phyloP scores from a whole-genome alignment of 2,329 filamentous ascomycete species.

The Cercospora sesami region DNA sequence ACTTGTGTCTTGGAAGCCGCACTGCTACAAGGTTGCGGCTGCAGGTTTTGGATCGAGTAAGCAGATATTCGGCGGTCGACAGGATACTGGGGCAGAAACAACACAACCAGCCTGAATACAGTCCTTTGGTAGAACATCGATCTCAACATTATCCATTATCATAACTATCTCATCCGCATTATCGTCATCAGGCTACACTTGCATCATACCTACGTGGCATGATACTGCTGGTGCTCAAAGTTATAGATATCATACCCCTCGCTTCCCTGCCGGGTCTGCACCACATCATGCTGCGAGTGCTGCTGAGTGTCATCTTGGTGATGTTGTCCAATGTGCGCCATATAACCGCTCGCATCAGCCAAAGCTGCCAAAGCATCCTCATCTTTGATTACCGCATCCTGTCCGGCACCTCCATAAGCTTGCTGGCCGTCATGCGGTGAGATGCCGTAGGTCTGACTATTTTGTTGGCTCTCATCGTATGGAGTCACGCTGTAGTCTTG shows the following conservation, averaged over 20 bases:
- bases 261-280: background rate
- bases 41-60: too few relatives aligned
- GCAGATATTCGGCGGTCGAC: too few relatives aligned
- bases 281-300: background rate
- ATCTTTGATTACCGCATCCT: slow-evolving; percentile 13
- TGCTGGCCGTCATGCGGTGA: background rate
- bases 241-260: background rate
- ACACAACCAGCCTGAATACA: too few relatives aligned
- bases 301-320: background rate
- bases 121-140: background rate
- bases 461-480: background rate
- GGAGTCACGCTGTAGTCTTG: slow-evolving; percentile 1
- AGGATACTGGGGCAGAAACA: too few relatives aligned
- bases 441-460: background rate
- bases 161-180: background rate
- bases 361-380: slow-evolving; percentile 17
- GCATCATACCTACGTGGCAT: background rate
- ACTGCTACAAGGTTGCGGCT: too few relatives aligned
- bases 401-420: slow-evolving; percentile 24
- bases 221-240: background rate
- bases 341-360: slow-evolving; percentile 14
- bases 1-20: too few relatives aligned
- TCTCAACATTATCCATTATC: background rate
- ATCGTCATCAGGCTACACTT: background rate
- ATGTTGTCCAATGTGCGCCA: background rate